Evolutionary conservation across 768 basidiomycete genomes (phyloP), one percentile per base, ranked within the genome.

Genomic region (Brasilioporus rufonigricans): DNA sequence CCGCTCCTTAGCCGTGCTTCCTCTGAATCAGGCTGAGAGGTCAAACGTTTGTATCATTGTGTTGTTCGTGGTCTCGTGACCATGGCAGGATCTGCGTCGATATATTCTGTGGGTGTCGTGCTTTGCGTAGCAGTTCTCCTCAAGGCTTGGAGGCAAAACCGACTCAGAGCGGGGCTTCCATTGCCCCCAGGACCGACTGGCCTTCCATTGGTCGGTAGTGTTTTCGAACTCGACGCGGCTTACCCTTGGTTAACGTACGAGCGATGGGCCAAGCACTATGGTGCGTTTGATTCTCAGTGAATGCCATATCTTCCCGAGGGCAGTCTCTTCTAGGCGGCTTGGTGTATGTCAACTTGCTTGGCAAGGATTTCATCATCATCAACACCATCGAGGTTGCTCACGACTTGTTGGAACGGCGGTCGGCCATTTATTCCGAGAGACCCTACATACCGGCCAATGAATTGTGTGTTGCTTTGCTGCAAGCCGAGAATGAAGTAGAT

Each of bases 181-280:
- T 72, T 81, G 16, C 78, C 78, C 32, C 80, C 78, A 18, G 84
- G 83, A 14, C 84, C 84, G 0, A 75, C 68, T 49, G 77, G 78
- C 40, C 68, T 84, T 36, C 72, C 71, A 2, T 48, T 73, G 24
- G 31, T 70, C 4, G 72, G 71, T 2, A 66, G 53, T 39, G 14
- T 53, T 8, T 46, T 65, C 16, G 57, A 64, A 27, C 11, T 74
- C 41, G 44, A 70, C 27, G 3, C 50, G 5, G 18, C 39, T 6
- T 44, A 59, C 1, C 70, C 72, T 11, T 74, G 73, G 73, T 36
- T 69, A 38, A 62, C 72, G 9, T 74, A 72, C 26, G 59, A 69
- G 32, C 45, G 65, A 32, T 74, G 72, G 73, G 69, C 68, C 38
- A 68, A 66, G 48, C 52, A 53, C 44, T 67, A 74, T 24, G 71